These are phyloP conservation scores for Citrus reticulata DNA, from an alignment of 345 rosid species.

Conservation along the genomic window DNA sequence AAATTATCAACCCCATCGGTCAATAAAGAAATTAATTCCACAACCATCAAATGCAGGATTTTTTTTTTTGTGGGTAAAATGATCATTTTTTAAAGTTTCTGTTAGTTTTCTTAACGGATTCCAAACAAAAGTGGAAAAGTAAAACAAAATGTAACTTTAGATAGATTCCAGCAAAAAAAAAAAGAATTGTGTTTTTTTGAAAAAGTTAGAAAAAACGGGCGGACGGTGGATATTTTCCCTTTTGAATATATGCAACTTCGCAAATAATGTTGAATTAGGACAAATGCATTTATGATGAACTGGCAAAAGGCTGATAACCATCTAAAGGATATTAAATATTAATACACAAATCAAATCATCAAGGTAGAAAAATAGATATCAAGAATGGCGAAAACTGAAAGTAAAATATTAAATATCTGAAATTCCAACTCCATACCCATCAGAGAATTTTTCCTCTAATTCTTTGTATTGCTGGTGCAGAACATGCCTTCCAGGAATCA, in stretches of 20 bases:
- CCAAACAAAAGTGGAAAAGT: no score
- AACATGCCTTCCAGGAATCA: conserved; percentile 73
- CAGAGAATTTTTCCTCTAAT: conserved; percentile 59
- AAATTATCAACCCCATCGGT: no score
- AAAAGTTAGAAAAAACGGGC: no score
- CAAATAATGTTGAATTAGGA: neutral
- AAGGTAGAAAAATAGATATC: neutral
- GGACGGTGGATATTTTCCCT: no score
- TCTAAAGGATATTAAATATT: neutral
- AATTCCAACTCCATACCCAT: conserved; percentile 45
- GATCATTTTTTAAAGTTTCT: no score
- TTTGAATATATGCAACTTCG: neutral
- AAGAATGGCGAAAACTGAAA: neutral
- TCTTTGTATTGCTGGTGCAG: conserved; percentile 64
- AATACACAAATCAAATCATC: neutral
- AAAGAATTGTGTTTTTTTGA: no score
- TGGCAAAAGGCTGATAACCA: neutral
- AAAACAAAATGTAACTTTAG: no score
- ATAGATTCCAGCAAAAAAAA: no score
- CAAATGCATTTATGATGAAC: neutral
- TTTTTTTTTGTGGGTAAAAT: no score
- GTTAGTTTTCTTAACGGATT: no score
- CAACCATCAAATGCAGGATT: no score
- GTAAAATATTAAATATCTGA: neutral
- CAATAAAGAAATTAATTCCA: no score